Base-by-base conservation (phyloP, 495 filamentous ascomycete species). In the Apodospora peruviana region DNA sequence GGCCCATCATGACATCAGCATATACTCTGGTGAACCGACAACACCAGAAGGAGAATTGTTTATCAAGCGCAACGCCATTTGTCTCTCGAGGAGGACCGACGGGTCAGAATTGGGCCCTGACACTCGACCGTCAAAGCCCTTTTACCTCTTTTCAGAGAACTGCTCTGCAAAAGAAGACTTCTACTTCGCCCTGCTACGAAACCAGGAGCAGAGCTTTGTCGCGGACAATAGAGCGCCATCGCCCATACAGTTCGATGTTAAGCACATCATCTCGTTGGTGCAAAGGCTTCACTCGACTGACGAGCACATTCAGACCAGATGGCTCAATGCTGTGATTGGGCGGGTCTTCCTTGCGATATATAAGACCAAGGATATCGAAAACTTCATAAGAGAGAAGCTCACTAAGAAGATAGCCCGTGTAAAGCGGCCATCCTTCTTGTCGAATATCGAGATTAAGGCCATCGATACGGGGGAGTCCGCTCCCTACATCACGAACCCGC, bases 141-240 rank as follows among this genome's bases (percentile, higher is more conserved):
- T 95, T 66, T 97, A 81, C 61, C 69, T 98, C 1, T 98, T 96
- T 65, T 95, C 90, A 0, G 88, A 96, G 43, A 94, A 94, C 52
- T 84, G 87, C 57, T 95, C 89, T 0, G 87, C 91, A 18, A 97
- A 98, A 67, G 93, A 98, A 62, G 93, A 98, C 55, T 97, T 98
- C 71, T 98, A 98, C 65, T 88, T 94, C 64, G 87, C 91, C 17
- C 75, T 98, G 54, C 75, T 98, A 14, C 80, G 86, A 50, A 93
- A 90, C 51, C 88, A 95, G 59, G 82, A 88, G 41, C 83, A 81
- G 56, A 73, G 76, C 18, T 70, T 78, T 45, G 67, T 79, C 36
- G 69, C 75, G 5, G 66, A 72, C 17, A 73, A 80, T 41, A 73
- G 71, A 11, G 78, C 84, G 0, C 90, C 91, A 5, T 75, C 75